Conservation (phyloP, 75 land plant genomes). For the Selaginella tamariscina region DNA sequence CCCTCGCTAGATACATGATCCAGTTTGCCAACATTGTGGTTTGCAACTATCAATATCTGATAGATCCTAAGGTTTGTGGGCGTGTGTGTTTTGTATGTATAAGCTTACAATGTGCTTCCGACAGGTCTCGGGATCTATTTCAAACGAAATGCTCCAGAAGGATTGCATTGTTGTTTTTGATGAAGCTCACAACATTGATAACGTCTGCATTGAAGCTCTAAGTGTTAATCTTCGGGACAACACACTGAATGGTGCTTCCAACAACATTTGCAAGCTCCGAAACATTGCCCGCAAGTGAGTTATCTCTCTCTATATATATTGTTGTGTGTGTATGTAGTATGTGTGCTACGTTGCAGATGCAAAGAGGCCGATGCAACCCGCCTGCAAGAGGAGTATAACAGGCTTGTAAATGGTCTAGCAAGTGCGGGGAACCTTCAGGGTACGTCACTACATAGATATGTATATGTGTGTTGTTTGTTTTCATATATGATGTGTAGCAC, state of each 20-base stretch:
- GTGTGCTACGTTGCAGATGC: conserved; percentile 48
- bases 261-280: conserved; percentile 61
- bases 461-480: no score
- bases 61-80: conserved; percentile 99
- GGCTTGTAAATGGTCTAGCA: conserved; percentile 94
- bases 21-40: conserved; percentile 88
- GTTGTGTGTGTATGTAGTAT: background rate
- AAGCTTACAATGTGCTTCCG: no score
- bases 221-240: conserved; percentile 89
- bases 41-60: conserved; percentile 91
- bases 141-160: conserved; percentile 89
- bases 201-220: conserved; percentile 97
- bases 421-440: conserved; percentile 70
- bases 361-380: conserved; percentile 90
- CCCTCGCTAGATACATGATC: conserved; percentile 80
- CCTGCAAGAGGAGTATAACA: conserved; percentile 70
- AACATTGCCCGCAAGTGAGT: conserved; percentile 75
- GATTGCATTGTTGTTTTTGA: conserved; percentile 97
- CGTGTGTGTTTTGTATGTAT: no score
- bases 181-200: conserved; percentile 99
- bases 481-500: no score
- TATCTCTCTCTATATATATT: background rate
- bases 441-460: no score
- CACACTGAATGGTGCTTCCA: conserved; percentile 76
- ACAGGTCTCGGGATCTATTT: conserved; percentile 87